A percentile compares a stretch with the other conserved stretches of the same genome.
Evolutionary conservation across 202 grass and related monocot species (phyloP).

Genomic region (Zizania palustris): DNA sequence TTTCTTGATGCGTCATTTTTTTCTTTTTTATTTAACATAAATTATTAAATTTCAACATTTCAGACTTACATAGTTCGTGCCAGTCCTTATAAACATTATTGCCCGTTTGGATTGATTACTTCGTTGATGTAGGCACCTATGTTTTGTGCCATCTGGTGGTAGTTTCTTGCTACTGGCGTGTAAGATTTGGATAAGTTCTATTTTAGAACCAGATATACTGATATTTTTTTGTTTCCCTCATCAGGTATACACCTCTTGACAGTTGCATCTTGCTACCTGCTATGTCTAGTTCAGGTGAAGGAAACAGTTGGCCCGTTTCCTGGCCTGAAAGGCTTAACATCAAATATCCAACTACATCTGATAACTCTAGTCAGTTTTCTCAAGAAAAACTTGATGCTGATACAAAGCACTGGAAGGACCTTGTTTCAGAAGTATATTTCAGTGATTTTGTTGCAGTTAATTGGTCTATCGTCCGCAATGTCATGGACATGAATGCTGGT

Average conservation of each 20-base stretch:
- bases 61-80: not conserved
- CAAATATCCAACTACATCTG: slow-evolving; percentile 36
- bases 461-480: slow-evolving; percentile 78
- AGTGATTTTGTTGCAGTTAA: slow-evolving; percentile 66
- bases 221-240: slow-evolving; percentile 30
- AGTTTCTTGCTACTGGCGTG: slow-evolving; percentile 13
- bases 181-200: not conserved
- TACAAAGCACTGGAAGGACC: slow-evolving; percentile 58
- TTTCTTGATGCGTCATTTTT: slow-evolving; percentile 28
- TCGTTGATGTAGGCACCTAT: not conserved
- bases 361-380: slow-evolving; percentile 43
- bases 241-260: slow-evolving; percentile 76
- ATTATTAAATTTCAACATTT: not conserved
- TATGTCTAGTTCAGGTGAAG: slow-evolving; percentile 49
- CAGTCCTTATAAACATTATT: slow-evolving; percentile 11
- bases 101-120: slow-evolving; percentile 9
- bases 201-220: slow-evolving; percentile 30
- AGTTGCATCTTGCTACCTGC: slow-evolving; percentile 55
- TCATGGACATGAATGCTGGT: slow-evolving; percentile 93
- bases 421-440: slow-evolving; percentile 76
- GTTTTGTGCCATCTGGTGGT: slow-evolving; percentile 19
- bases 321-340: slow-evolving; percentile 86
- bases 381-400: slow-evolving; percentile 62
- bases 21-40: slow-evolving; percentile 6
- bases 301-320: slow-evolving; percentile 61